Base-by-base conservation (phyloP, 2,329 filamentous ascomycete species). In the Septoria petroselini region DNA sequence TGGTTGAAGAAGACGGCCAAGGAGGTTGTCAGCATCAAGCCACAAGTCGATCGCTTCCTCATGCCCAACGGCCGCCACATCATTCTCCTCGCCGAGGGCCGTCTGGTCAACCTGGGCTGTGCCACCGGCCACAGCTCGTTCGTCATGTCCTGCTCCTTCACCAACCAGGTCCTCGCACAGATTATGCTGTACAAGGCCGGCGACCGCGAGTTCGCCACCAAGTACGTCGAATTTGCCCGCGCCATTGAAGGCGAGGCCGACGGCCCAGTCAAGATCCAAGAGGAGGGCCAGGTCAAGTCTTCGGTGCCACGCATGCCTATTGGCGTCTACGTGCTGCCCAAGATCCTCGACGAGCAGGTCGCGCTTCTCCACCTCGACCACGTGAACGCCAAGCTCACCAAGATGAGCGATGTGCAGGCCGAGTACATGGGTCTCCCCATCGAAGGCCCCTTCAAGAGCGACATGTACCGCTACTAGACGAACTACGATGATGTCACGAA, bases 141-240 rank as follows among this genome's bases (percentile, higher is more conserved):
- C 76, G 93, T 98, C 81, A 97, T 98, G 93, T 96, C 91, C 67
- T 98, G 93, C 86, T 97, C 91, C 60, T 98, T 98, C 86, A 95
- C 91, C 83, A 98, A 98, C 86, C 93, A 98, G 83, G 93, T 97
- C 67, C 88, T 98, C 73, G 93, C 93, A 63, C 93, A 98, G 81
- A 97, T 98, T 78, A 86, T 95, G 80, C 80, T 98, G 69, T 98
- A 76, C 87, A 97, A 97, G 86, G 85, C 84, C 68, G 80, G 85
- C 67, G 91, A 97, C 71, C 82, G 81, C 71, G 85, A 78, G 51
- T 98, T 95, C 73, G 83, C 85, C 75, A 78, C 88, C 77, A 96
- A 96, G 83, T 95, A 96, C 78, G 77, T 91, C 66, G 93, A 96
- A 78, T 98, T 95, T 73, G 89, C 87, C 77, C 66, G 66, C 52